phyloP scores from a whole-genome alignment of 768 basidiomycete genomes.

The Cyclocybe cylindracea region DNA sequence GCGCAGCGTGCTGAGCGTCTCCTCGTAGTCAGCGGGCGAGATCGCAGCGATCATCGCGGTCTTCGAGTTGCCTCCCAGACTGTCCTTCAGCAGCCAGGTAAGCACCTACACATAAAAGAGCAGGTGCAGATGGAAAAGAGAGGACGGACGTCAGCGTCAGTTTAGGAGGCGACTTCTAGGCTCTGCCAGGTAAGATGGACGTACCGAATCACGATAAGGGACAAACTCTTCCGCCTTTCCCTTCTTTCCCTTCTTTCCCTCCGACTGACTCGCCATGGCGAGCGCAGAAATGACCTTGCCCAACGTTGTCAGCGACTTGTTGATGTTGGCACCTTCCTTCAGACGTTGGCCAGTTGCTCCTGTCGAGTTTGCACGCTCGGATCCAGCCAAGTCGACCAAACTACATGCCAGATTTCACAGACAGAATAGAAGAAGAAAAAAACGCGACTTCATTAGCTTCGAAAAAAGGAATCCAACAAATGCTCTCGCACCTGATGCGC shows the following conservation, averaged over 20 bases:
- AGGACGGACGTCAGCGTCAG: conserved; percentile 7
- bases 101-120: conserved; percentile 60
- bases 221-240: conserved; percentile 90
- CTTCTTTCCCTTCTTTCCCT: conserved; percentile 85
- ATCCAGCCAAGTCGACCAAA: conserved; percentile 95
- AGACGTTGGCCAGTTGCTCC: conserved; percentile 95
- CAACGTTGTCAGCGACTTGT: conserved; percentile 96
- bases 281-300: conserved; percentile 97
- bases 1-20: conserved; percentile 93
- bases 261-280: conserved; percentile 65
- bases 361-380: conserved; percentile 95
- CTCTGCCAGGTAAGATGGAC: conserved; percentile 24
- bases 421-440: conserved; percentile 5
- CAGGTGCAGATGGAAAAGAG: conserved; percentile 9
- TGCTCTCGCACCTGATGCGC: conserved; percentile 72
- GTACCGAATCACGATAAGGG: conserved; percentile 95
- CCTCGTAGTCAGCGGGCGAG: conserved; percentile 97
- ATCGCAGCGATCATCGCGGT: conserved; percentile 99
- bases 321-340: conserved; percentile 98
- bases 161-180: background rate
- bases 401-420: conserved; percentile 33
- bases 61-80: conserved; percentile 94
- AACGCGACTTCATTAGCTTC: no score
- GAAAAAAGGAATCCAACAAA: conserved; percentile 4
- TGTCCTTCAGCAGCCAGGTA: conserved; percentile 98